phyloP scores from a whole-genome alignment of 225 moss, liverwort and hornwort species.

The Marchantia paleacea region DNA sequence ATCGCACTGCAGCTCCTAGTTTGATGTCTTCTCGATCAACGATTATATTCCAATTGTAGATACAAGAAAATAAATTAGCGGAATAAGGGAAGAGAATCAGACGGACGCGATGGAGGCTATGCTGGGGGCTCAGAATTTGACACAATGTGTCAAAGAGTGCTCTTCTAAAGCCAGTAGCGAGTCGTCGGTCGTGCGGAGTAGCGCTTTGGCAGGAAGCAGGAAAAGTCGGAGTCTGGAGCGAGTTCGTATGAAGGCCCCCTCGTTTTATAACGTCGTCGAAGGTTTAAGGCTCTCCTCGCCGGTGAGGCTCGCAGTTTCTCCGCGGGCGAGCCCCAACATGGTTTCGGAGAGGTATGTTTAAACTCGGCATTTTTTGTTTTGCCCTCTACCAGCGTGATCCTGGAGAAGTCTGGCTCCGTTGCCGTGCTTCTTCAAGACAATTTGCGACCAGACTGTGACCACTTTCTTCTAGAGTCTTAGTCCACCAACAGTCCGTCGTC shows the following conservation, averaged over 20 bases:
- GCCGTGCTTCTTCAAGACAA: neutral
- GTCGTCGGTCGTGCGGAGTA: neutral
- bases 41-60: too few species aligned
- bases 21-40: too few species aligned
- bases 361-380: neutral
- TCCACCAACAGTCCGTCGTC: too few species aligned
- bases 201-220: slow-evolving; percentile 6
- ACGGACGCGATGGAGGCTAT: slow-evolving; percentile 8
- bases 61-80: neutral
- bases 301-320: slow-evolving; percentile 2
- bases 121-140: slow-evolving; percentile 21
- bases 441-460: neutral
- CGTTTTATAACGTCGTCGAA: slow-evolving; percentile 22
- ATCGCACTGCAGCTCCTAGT: too few species aligned
- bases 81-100: neutral
- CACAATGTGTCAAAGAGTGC: slow-evolving; percentile 22
- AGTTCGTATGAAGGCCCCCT: slow-evolving; percentile 21
- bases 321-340: neutral
- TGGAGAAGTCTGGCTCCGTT: neutral
- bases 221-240: slow-evolving; percentile 15
- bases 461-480: neutral
- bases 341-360: neutral
- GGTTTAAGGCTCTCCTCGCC: slow-evolving; percentile 23
- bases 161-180: slow-evolving; percentile 2
- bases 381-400: neutral